Base-by-base conservation (phyloP, 495 filamentous ascomycete species). In the Trichoderma virens region DNA sequence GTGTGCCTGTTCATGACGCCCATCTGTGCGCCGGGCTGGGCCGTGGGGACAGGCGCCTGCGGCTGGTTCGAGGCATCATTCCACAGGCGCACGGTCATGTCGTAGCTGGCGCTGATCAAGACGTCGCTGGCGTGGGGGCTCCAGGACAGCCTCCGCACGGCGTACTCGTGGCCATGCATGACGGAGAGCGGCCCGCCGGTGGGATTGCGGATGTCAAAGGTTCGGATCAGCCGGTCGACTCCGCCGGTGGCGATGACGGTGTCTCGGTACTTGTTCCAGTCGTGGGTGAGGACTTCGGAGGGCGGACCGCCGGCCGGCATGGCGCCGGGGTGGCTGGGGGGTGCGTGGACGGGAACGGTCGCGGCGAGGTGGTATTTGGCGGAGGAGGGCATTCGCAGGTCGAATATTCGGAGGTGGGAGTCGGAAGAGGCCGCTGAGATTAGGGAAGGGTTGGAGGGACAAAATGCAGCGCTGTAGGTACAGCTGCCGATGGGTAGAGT, bases 211-310 rank as follows among this genome's bases (percentile, higher is more conserved):
- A 97, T 85, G 70, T 98, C 94, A 71, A 97, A 97, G 7, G 88
- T 91, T 61, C 94, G 85, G 65, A 98, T 88, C 2, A 86, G 75
- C 20, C 86, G 83, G 71, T 98, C 95, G n/a, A 98, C 94, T 60
- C 94, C 94, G 0, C 83, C 94, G 0, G 90, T 88, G 0, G 95
- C 95, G 47, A 98, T 73, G 23, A 96, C 79, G 0, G 85, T 87
- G 34, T 90, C 84, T 2, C 89, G 86, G 73, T 98, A 98, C 73
- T 98, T 98, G 74, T 98, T 98, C 95, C 95, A 98, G 75, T 98
- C 94, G 73, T 97, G 94, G 2, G 93, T 97, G 18, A 98, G 83
- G 32, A 88, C 83, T 78, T 98, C 94, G 20, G 82, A 79, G 59
- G 74, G 82, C 54, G 69, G 70, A 2, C 72, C 76, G 43, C n/a